Percentiles rank a stretch among this genome's conserved stretches.
Evolutionary conservation across 768 basidiomycete genomes (phyloP).

Genomic region (Scleroderma bovista): DNA sequence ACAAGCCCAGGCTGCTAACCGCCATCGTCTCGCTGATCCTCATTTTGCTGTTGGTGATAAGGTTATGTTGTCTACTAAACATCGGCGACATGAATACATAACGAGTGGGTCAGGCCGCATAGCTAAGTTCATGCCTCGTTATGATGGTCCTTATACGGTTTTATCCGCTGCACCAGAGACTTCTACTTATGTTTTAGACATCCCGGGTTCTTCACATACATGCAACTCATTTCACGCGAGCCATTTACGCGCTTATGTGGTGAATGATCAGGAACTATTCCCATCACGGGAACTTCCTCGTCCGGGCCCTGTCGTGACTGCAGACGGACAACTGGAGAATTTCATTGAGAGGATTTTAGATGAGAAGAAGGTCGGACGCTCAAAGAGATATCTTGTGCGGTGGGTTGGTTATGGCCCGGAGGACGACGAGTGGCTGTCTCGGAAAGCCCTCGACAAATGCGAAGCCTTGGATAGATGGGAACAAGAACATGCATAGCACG

Average conservation of each 20-base stretch:
- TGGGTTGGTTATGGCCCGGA: constrained; percentile 29
- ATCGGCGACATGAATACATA: constrained; percentile 4
- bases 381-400: constrained; percentile 11
- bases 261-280: constrained; percentile 9
- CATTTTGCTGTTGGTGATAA: too few species aligned
- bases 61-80: too few species aligned
- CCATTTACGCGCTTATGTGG: neutral
- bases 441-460: constrained; percentile 16
- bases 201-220: constrained; percentile 6
- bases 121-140: constrained; percentile 13
- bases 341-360: constrained; percentile 10
- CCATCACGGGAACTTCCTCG: neutral
- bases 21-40: too few species aligned
- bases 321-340: constrained; percentile 7
- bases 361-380: neutral
- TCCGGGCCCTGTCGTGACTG: constrained; percentile 4
- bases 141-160: constrained; percentile 10
- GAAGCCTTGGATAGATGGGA: constrained; percentile 16
- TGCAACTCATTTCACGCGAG: constrained; percentile 11
- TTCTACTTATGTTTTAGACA: constrained; percentile 12
- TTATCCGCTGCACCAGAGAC: neutral
- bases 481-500: too few species aligned
- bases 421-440: constrained; percentile 25
- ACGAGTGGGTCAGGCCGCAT: neutral
- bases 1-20: too few species aligned